A percentile compares a stretch with the other conserved stretches of the same genome.
phyloP scores from a whole-genome alignment of 805 yeast genomes.

The Suhomyces tanzawaensis region DNA sequence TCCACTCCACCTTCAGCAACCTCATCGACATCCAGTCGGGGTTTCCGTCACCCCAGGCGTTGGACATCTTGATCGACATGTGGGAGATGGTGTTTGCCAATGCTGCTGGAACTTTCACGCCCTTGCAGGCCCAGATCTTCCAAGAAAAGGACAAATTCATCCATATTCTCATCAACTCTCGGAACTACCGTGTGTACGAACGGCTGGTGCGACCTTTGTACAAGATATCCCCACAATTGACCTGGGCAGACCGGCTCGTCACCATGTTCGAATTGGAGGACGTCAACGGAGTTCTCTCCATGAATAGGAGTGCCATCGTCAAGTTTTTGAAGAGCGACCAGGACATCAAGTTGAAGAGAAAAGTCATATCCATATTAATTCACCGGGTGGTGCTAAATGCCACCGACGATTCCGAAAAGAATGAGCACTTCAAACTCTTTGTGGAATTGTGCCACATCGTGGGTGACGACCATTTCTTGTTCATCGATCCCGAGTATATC shows the following conservation, averaged over 20 bases:
- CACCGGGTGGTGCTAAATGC: constrained; percentile 19
- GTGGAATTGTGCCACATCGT: constrained; percentile 13
- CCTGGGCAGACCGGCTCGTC: constrained; percentile 26
- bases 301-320: constrained; percentile 13
- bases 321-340: constrained; percentile 14
- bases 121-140: constrained; percentile 18
- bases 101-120: constrained; percentile 2
- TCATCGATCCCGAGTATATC: constrained; percentile 14
- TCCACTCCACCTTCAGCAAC: constrained; percentile 17
- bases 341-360: constrained; percentile 16
- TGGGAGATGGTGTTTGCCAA: constrained; percentile 24
- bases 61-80: constrained; percentile 18
- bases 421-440: constrained; percentile 14
- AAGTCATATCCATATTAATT: constrained; percentile 14
- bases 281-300: constrained; percentile 7
- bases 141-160: constrained; percentile 19
- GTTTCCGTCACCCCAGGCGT: constrained; percentile 13
- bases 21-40: constrained; percentile 25
- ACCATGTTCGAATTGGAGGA: constrained; percentile 22
- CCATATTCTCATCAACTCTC: constrained; percentile 27
- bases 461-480: constrained; percentile 21
- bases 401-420: constrained; percentile 10
- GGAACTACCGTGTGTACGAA: constrained; percentile 22
- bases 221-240: neutral
- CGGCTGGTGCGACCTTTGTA: constrained; percentile 17